Evolutionary conservation across 2,329 filamentous ascomycete species (phyloP).

Genomic region (Emericellopsis cladophorae): DNA sequence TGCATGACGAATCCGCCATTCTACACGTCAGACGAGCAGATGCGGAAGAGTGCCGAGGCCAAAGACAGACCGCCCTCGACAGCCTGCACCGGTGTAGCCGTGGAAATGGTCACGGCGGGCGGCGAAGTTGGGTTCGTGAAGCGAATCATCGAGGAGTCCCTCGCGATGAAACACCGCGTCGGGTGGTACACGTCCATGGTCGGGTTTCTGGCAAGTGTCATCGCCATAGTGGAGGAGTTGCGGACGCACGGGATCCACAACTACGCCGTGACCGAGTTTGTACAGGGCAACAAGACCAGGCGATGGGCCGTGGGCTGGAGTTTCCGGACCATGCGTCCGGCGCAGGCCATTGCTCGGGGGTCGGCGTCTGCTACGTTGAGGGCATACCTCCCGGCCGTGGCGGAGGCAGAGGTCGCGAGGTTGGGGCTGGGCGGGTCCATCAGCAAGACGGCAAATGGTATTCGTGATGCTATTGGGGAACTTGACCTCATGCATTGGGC

Average conservation of each 20-base stretch:
- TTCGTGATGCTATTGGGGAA: conserved; percentile 33
- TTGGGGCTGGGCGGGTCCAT: conserved; percentile 9
- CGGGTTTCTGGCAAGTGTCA: conserved; percentile 62
- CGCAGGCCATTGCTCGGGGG: conserved; percentile 29
- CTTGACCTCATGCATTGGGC: conserved; percentile 51
- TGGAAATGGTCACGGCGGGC: conserved; percentile 76
- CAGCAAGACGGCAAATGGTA: conserved; percentile 15
- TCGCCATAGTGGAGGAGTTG: conserved; percentile 47
- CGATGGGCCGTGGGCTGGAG: conserved; percentile 89
- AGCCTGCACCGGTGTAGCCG: conserved; percentile 61
- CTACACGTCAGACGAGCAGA: conserved; percentile 62
- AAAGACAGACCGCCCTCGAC: conserved; percentile 61
- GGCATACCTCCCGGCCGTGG: conserved; percentile 28
- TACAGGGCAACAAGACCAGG: conserved; percentile 66
- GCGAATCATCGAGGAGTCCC: conserved; percentile 58
- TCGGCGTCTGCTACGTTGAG: conserved; percentile 22
- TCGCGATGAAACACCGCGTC: conserved; percentile 44
- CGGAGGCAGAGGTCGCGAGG: conserved; percentile 24
- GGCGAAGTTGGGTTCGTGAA: conserved; percentile 67
- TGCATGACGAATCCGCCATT: conserved; percentile 94
- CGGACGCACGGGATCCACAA: conserved; percentile 51
- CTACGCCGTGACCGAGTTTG: conserved; percentile 69
- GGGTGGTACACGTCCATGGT: conserved; percentile 91
- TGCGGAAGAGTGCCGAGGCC: conserved; percentile 47
- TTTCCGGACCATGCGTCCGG: conserved; percentile 55